These are phyloP conservation scores for Coemansia sp. DNA, from an alignment of 192 early-diverging fungal species.

Conservation along the genomic window DNA sequence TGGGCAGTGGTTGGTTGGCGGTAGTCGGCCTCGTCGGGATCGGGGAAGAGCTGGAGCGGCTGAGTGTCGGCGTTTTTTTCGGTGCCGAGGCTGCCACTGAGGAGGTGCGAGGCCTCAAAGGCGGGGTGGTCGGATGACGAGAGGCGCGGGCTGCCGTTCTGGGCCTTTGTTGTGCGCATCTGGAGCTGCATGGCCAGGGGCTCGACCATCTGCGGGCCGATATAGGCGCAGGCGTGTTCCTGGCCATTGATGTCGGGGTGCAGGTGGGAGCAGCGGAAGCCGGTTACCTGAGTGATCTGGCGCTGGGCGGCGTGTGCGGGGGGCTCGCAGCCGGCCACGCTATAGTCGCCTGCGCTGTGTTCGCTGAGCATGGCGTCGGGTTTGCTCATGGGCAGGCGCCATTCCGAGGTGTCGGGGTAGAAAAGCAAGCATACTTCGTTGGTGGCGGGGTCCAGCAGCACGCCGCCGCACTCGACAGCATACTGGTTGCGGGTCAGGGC, in stretches of 20 bases:
- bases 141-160: neutral
- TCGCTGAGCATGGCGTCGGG: slow-evolving; percentile 15
- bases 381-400: slow-evolving; percentile 41
- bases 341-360: slow-evolving; percentile 6
- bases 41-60: no score
- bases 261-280: slow-evolving; percentile 40
- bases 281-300: slow-evolving; percentile 34
- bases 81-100: no score
- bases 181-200: slow-evolving; percentile 42
- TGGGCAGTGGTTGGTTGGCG: slow-evolving; percentile 2
- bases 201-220: slow-evolving; percentile 43
- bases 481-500: slow-evolving; percentile 35
- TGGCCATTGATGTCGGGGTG: slow-evolving; percentile 16
- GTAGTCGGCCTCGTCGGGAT: no score
- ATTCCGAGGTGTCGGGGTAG: slow-evolving; percentile 46
- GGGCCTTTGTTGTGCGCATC: slow-evolving; percentile 12
- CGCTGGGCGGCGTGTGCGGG: slow-evolving; percentile 31
- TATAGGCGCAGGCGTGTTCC: slow-evolving; percentile 22
- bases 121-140: neutral
- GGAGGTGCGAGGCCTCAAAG: no score
- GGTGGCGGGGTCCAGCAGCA: slow-evolving; percentile 35
- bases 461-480: slow-evolving; percentile 37
- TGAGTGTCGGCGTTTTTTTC: no score
- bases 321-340: slow-evolving; percentile 38
- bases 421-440: slow-evolving; percentile 46